Conservation (phyloP, 2,329 filamentous ascomycete genomes). For the Colletotrichum scovillei region DNA sequence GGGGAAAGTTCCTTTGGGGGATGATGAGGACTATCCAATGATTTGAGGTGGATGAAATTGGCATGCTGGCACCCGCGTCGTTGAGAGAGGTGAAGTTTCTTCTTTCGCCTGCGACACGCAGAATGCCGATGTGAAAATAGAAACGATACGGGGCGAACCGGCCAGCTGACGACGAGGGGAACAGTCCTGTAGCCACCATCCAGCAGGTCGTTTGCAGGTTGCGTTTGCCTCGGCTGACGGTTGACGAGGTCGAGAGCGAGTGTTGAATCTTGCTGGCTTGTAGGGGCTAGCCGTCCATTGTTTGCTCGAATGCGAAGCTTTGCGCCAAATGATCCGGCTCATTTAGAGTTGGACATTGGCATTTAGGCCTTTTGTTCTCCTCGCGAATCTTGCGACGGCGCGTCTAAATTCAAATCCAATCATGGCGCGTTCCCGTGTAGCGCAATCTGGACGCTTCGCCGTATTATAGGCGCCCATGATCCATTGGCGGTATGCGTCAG, state of each 20-base stretch:
- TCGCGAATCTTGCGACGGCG: not conserved
- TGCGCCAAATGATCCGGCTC: conserved; percentile 7
- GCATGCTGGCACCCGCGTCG: not conserved
- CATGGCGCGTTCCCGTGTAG: not conserved
- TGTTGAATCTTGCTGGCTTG: not conserved
- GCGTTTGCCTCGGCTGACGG: not conserved
- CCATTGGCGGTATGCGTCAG: not conserved
- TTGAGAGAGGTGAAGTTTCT: not conserved
- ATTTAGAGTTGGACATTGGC: not conserved
- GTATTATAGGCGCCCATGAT: not conserved
- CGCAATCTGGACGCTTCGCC: not conserved
- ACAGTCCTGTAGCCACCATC: not conserved
- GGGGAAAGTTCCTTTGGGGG: not conserved
- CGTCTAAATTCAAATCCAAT: not conserved
- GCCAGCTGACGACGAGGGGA: not conserved
- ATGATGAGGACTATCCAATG: not conserved
- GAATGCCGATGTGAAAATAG: conserved; percentile 7
- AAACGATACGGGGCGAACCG: not conserved
- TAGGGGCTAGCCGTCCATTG: not conserved
- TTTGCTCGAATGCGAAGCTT: conserved; percentile 5
- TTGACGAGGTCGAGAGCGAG: not conserved
- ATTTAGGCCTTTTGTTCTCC: not conserved
- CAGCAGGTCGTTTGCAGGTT: not conserved
- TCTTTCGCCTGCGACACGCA: conserved; percentile 18
- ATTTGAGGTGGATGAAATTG: not conserved